Percentiles rank a stretch among this genome's conserved stretches.
Conservation (phyloP, 352 stramenopile genomes). For the Globisporangium lucens region DNA sequence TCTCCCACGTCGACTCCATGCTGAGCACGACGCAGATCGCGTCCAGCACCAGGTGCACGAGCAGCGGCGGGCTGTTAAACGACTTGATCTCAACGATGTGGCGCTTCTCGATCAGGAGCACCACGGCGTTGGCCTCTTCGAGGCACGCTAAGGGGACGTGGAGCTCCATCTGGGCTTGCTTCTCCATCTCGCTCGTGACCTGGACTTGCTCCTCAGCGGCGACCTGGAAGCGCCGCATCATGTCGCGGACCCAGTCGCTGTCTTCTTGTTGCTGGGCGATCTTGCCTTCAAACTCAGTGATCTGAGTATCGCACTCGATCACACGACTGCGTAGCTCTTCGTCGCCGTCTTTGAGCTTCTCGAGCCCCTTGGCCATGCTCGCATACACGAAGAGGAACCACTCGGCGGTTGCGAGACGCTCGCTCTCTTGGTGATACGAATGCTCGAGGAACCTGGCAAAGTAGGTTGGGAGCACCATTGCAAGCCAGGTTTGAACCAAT, state of each 20-base stretch:
- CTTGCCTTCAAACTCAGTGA: slow-evolving; percentile 23
- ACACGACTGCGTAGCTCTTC: slow-evolving; percentile 19
- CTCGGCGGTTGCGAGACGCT: slow-evolving; percentile 15
- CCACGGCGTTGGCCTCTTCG: slow-evolving; percentile 59
- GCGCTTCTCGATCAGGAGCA: slow-evolving; percentile 63
- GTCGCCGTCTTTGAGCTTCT: slow-evolving; percentile 33
- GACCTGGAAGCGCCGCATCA: slow-evolving; percentile 58
- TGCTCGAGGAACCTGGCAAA: slow-evolving; percentile 22
- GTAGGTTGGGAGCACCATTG: slow-evolving; percentile 11
- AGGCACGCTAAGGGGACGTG: slow-evolving; percentile 56
- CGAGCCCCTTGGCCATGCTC: slow-evolving; percentile 37
- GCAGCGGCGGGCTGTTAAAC: slow-evolving; percentile 63
- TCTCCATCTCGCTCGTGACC: slow-evolving; percentile 64
- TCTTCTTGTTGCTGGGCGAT: slow-evolving; percentile 42
- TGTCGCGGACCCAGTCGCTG: slow-evolving; percentile 40
- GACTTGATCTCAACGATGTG: slow-evolving; percentile 86
- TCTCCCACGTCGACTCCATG: slow-evolving; percentile 74
- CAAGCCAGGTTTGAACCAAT: slow-evolving; percentile 14
- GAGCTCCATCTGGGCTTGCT: slow-evolving; percentile 49
- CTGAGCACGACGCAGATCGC: slow-evolving; percentile 71
- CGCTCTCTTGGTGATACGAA: slow-evolving; percentile 15
- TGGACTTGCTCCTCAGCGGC: slow-evolving; percentile 61
- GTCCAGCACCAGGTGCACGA: slow-evolving; percentile 71
- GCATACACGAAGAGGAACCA: slow-evolving; percentile 27
- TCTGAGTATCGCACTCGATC: slow-evolving; percentile 24